Evolutionary conservation across 768 basidiomycete genomes (phyloP).

Genomic region (Boletus pseudo-olivaceus): DNA sequence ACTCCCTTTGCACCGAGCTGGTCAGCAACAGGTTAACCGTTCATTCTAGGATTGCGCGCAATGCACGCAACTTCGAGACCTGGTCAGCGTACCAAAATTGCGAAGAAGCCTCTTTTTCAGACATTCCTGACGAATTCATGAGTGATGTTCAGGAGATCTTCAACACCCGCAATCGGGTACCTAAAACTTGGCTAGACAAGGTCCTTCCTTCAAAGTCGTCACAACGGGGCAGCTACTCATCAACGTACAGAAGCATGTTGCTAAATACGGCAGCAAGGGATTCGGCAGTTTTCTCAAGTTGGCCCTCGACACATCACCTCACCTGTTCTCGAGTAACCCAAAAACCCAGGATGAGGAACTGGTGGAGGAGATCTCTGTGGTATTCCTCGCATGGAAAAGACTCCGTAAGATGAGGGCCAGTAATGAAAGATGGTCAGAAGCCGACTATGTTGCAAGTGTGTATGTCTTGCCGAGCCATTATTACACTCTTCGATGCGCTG

Average conservation of each 20-base stretch:
- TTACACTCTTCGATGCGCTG: neutral
- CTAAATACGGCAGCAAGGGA: constrained; percentile 9
- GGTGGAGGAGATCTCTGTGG: constrained; percentile 38
- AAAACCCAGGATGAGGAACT: constrained; percentile 21
- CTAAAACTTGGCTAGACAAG: constrained; percentile 42
- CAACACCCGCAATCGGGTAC: constrained; percentile 33
- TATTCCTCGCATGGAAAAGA: constrained; percentile 45
- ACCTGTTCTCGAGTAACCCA: constrained; percentile 36
- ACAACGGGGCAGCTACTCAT: neutral
- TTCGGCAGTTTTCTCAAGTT: constrained; percentile 24
- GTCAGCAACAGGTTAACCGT: constrained; percentile 1
- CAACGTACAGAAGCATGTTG: constrained; percentile 1
- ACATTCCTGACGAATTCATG: constrained; percentile 41
- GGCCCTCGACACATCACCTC: constrained; percentile 35
- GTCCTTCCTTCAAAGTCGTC: constrained; percentile 21
- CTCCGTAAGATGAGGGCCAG: constrained; percentile 42
- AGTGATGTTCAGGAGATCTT: constrained; percentile 39
- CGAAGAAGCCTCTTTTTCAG: constrained; percentile 46
- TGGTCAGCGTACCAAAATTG: constrained; percentile 49
- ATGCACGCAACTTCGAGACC: constrained; percentile 45
- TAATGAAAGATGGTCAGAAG: constrained; percentile 49
- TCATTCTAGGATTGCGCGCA: constrained; percentile 44
- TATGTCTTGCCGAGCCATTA: constrained; percentile 25
- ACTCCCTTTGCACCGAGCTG: neutral
- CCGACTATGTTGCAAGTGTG: constrained; percentile 55